These are phyloP conservation scores for Conticribra guillardii DNA, from an alignment of 108 stramenopile species.

Conservation along the genomic window DNA sequence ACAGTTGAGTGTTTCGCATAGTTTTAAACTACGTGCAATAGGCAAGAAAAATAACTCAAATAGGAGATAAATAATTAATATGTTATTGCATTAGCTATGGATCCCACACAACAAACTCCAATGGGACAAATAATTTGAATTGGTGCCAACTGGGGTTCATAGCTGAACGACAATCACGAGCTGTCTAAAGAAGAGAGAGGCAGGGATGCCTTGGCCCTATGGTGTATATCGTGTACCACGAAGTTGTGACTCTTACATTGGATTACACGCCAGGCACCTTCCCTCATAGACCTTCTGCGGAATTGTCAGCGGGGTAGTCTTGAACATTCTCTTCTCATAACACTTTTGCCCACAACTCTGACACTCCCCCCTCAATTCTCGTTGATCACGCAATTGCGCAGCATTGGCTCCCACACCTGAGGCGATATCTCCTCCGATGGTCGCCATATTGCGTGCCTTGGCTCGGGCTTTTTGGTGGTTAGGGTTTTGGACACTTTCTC, in stretches of 20 bases:
- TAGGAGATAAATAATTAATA: no score
- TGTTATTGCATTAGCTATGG: no score
- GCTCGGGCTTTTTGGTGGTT: background rate
- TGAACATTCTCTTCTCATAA: slow-evolving; percentile 33
- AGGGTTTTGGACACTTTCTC: background rate
- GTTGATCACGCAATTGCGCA: background rate
- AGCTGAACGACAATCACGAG: no score
- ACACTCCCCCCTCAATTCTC: slow-evolving; percentile 38
- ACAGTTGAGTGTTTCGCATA: no score
- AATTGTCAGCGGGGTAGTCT: slow-evolving; percentile 29
- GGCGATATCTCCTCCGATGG: slow-evolving; percentile 26
- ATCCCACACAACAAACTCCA: no score
- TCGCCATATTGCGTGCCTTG: slow-evolving; percentile 21
- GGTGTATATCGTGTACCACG: no score
- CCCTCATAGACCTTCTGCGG: slow-evolving; percentile 25
- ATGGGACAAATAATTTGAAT: no score
- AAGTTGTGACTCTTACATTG: slow-evolving; percentile 29
- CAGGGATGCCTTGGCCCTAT: no score
- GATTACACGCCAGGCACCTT: slow-evolving; percentile 33
- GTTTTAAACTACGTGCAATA: no score
- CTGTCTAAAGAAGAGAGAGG: no score
- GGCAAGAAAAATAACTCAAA: no score
- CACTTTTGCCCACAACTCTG: slow-evolving; percentile 39
- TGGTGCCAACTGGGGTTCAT: no score
- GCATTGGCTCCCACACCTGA: slow-evolving; percentile 10